Base-by-base conservation (phyloP, 805 yeast species). In the Saccharomyces paradoxus region DNA sequence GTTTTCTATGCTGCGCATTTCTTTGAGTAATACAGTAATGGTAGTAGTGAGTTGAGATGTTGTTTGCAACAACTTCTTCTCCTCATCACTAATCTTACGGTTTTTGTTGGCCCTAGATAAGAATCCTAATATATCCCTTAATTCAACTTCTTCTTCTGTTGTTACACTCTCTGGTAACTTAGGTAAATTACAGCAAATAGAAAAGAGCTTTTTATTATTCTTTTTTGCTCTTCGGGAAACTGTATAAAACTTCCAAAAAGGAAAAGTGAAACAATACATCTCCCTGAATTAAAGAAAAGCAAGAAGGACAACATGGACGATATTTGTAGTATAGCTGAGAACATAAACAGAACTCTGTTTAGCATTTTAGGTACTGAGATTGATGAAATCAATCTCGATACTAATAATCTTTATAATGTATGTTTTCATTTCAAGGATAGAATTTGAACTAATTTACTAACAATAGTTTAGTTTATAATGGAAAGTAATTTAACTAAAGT, bases 11-110 rank as follows among this genome's bases (percentile, higher is more conserved):
- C 28, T 50, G 30, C 26, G 21, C 24, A 14, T 26, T 53, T 41
- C 46, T 17, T 21, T 46, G 41, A 28, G 28, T 21, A 60, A 29
- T 13, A 50, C 17, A 21, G 51, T 48, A 21, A 61, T 47, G 1
- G 54, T 50, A 13, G 51, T 52, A 5, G 57, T 52, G 32, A 61
- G 47, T 48, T 61, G 63, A 49, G 50, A 54, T 3, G 59, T 55
- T 41, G 53, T 49, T 10, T 50, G 46, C 7, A 56, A 41, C 27
- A 54, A 48, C 29, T 41, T 41, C 22, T 41, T 46, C 32, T 53
- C 57, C 22, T 54, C 60, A n/a, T 30, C 37, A n/a, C 51, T 47
- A 28, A 55, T 13, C 10, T 27, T 30, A 14, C 46, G 44, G 13
- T 50, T 28, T 28, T 50, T 37, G 21, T 51, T 48, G 8, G 54